These are phyloP conservation scores for Rhododendron griersonianum DNA, from an alignment of 148 eudicot species.

Conservation along the genomic window DNA sequence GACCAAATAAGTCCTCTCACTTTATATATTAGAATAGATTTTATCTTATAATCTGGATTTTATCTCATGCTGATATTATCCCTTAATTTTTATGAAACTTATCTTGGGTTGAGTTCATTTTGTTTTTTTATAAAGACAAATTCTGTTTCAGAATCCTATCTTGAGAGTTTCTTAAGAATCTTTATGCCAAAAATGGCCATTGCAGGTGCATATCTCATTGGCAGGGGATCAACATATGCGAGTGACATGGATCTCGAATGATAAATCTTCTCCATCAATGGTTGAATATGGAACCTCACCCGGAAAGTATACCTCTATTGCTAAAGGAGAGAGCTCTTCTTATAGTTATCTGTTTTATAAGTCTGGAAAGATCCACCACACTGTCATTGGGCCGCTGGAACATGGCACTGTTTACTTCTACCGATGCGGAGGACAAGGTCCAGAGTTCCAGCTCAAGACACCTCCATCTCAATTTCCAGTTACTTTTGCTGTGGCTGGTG, in stretches of 20 bases:
- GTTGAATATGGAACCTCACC: slow-evolving; percentile 87
- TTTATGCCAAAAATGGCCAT: slow-evolving; percentile 5
- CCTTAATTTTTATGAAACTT: background rate
- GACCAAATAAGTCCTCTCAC: too few species aligned
- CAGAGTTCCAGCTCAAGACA: slow-evolving; percentile 72
- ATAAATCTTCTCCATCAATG: slow-evolving; percentile 60
- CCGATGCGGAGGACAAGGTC: slow-evolving; percentile 81
- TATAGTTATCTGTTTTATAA: slow-evolving; percentile 61
- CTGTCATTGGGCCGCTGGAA: slow-evolving; percentile 83
- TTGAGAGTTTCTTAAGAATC: background rate
- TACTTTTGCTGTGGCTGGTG: slow-evolving; percentile 89
- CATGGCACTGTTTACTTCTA: slow-evolving; percentile 65
- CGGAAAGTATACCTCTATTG: slow-evolving; percentile 46
- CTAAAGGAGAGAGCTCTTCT: slow-evolving; percentile 73
- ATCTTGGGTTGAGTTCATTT: background rate
- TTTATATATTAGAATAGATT: background rate
- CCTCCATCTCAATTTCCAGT: slow-evolving; percentile 84
- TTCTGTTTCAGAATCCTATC: background rate
- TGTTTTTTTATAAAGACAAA: background rate
- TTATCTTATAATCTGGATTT: background rate
- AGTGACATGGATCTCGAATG: slow-evolving; percentile 73
- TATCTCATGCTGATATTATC: background rate
- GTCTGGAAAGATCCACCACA: slow-evolving; percentile 85
- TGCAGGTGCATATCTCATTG: slow-evolving; percentile 92
- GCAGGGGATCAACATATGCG: slow-evolving; percentile 87